Base-by-base conservation (phyloP, 2,329 filamentous ascomycete genomes). In the Magnaporthiopsis rhizophila region DNA sequence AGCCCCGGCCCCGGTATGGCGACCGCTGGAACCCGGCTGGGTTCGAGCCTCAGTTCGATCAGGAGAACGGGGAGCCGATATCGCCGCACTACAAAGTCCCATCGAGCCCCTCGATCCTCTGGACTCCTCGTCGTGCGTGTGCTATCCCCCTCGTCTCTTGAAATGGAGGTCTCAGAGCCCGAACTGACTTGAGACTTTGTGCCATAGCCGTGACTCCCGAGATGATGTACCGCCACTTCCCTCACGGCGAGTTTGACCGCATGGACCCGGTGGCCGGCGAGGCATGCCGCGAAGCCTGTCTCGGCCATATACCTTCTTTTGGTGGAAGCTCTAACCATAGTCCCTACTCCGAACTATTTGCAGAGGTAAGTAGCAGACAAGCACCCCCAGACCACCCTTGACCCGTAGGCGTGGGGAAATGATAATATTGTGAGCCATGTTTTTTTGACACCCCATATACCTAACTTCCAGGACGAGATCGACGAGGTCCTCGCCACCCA, bases 221-320 rank as follows among this genome's bases (percentile, higher is more conserved):
- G 4, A 45, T 66, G 18, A 64, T 59, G 18, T 62, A 59, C 6
- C 65, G 65, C 1, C 36, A 62, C 15, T 62, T 62, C 13, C 73
- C 74, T 59, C 66, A 70, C n/a, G 59, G 62, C 2, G 65, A 71
- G 26, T 76, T 72, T 58, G 66, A 67, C 18, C 72, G 71, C 60
- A 77, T 77, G 75, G 70, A 69, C 15, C 74, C 74, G 1, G 60
- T 66, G 6, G 68, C 67, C 1, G 72, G 67, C 18, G 65, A 68
- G 36, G 65, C 68, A 21, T 63, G 73, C 11, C 71, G 68, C 26
- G 62, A 66, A 13, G 64, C 65, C 18, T 13, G 67, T 9, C 71
- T 70, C 28, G 68, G 68, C 7, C 24, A 28, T 24, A 62, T 64
- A 26, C 65, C 64, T 3, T 64, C 62, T 11, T 68, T 66, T 58